Conservation (phyloP, 768 basidiomycete species). For the Xanthoconium stramineum region DNA sequence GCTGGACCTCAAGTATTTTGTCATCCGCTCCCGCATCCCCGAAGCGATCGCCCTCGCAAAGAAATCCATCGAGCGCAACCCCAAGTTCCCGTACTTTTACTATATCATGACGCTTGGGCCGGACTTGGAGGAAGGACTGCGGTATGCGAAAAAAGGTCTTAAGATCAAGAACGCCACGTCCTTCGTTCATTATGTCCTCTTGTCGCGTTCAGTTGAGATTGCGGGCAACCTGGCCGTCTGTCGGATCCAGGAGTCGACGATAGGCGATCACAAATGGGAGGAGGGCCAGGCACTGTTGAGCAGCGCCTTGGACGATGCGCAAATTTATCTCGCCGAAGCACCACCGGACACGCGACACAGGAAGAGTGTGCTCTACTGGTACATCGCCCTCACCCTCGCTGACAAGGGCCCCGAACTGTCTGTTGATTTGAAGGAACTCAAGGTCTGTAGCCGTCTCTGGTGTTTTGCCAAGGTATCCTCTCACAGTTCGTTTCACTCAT, state of each 20-base stretch:
- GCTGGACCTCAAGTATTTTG: slow-evolving; percentile 57
- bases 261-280: slow-evolving; percentile 46
- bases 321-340: slow-evolving; percentile 49
- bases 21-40: slow-evolving; percentile 46
- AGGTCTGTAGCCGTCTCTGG: slow-evolving; percentile 34
- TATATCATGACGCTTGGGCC: slow-evolving; percentile 54
- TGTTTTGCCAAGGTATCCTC: background rate
- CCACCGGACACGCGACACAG: slow-evolving; percentile 63
- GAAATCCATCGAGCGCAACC: slow-evolving; percentile 50
- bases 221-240: slow-evolving; percentile 54
- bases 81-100: slow-evolving; percentile 60
- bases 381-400: slow-evolving; percentile 50
- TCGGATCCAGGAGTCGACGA: slow-evolving; percentile 43
- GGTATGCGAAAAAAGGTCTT: slow-evolving; percentile 63
- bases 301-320: slow-evolving; percentile 60
- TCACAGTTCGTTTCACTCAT: background rate
- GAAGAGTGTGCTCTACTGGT: slow-evolving; percentile 59
- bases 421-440: slow-evolving; percentile 46
- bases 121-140: slow-evolving; percentile 49
- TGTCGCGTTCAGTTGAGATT: slow-evolving; percentile 61
- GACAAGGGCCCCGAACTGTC: slow-evolving; percentile 50
- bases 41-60: slow-evolving; percentile 49
- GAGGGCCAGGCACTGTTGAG: slow-evolving; percentile 60
- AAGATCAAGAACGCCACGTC: slow-evolving; percentile 52
- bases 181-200: slow-evolving; percentile 53